phyloP scores from a whole-genome alignment of 768 basidiomycete genomes.

The Hydnomerulius pinastri region DNA sequence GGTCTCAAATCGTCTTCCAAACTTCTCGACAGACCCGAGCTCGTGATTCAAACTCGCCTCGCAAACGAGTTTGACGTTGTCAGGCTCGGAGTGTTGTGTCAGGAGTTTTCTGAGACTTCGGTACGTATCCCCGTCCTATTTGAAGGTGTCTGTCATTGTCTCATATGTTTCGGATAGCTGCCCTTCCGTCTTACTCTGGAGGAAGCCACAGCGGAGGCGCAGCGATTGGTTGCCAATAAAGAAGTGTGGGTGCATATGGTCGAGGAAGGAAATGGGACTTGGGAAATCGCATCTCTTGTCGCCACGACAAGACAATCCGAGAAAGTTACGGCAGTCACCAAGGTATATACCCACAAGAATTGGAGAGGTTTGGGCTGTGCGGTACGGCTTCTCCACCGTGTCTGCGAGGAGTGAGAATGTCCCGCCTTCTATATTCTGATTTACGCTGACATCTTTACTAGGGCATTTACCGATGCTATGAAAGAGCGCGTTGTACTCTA shows the following conservation, averaged over 20 bases:
- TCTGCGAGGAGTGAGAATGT: constrained; percentile 52
- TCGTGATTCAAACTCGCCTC: constrained; percentile 31
- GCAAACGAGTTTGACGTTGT: constrained; percentile 34
- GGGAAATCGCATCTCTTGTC: constrained; percentile 62
- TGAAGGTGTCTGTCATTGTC: not conserved
- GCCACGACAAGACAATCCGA: constrained; percentile 65
- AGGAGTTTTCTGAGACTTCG: constrained; percentile 57
- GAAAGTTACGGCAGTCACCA: constrained; percentile 63
- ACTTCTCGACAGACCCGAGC: too few species aligned
- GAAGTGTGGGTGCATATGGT: constrained; percentile 66
- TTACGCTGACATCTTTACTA: too few species aligned
- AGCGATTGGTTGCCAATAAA: constrained; percentile 42
- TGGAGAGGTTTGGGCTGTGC: constrained; percentile 62
- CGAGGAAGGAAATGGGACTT: constrained; percentile 18
- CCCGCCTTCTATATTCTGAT: not conserved
- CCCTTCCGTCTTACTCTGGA: constrained; percentile 53
- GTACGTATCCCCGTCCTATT: constrained; percentile 38
- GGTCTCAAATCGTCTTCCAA: too few species aligned
- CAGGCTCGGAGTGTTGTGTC: constrained; percentile 49
- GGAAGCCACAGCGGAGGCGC: constrained; percentile 53
- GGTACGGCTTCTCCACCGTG: constrained; percentile 57
- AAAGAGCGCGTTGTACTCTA: constrained; percentile 63
- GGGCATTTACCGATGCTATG: too few species aligned
- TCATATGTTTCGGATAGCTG: constrained; percentile 34
- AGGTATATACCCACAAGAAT: constrained; percentile 61